Evolutionary conservation across 106 monocot species (phyloP).

Genomic region (Dioscorea dumetorum): DNA sequence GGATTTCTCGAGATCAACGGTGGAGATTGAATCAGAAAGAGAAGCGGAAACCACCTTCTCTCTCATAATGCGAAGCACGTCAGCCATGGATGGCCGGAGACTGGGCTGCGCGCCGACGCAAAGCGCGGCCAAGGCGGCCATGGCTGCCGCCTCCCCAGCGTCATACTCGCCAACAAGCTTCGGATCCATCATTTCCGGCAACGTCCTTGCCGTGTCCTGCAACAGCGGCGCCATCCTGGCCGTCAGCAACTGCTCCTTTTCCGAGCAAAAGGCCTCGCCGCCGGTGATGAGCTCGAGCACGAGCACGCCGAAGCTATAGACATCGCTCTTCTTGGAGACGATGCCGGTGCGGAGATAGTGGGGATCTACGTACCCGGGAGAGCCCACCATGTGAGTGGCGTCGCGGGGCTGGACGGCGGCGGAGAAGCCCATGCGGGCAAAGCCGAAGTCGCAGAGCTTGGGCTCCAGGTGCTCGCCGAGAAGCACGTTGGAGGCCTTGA

Average conservation of each 20-base stretch:
- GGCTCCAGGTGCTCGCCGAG: constrained; percentile 19
- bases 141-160: constrained; percentile 31
- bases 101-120: constrained; percentile 62
- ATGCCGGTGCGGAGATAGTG: constrained; percentile 20
- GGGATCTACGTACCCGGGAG: constrained; percentile 32
- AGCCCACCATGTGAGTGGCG: constrained; percentile 16
- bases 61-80: constrained; percentile 34
- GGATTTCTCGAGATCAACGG: constrained; percentile 5
- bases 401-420: constrained; percentile 6
- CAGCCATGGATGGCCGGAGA: constrained; percentile 74
- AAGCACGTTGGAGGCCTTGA: constrained; percentile 63
- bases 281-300: constrained; percentile 59
- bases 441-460: constrained; percentile 73
- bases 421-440: constrained; percentile 50
- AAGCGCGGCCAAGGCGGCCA: constrained; percentile 39
- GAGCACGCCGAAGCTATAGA: constrained; percentile 77
- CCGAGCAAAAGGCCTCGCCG: constrained; percentile 22
- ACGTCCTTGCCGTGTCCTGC: background rate
- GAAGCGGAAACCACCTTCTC: constrained; percentile 20
- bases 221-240: constrained; percentile 6
- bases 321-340: constrained; percentile 65
- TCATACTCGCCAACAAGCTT: constrained; percentile 35
- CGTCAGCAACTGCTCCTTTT: constrained; percentile 21
- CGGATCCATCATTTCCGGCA: constrained; percentile 40
- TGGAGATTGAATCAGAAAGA: constrained; percentile 11